Percentiles rank a stretch among this genome's conserved stretches.
phyloP scores from a whole-genome alignment of 1,139 yeast species.

The Meyerozyma sp. region DNA sequence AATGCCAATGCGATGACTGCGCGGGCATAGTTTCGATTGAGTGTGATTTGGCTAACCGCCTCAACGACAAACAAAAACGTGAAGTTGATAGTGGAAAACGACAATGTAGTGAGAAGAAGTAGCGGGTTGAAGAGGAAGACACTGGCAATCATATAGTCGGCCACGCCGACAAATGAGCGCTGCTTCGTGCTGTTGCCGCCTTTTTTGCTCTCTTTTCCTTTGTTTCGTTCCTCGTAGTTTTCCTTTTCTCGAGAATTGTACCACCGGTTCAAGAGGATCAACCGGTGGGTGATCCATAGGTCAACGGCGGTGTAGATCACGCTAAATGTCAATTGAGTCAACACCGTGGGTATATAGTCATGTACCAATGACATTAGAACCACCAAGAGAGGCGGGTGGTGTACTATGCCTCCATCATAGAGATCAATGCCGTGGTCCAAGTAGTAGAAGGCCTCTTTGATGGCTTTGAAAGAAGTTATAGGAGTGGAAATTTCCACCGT shows the following conservation, averaged over 20 bases:
- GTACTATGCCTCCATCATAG: slow-evolving; percentile 82
- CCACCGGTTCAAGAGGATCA: slow-evolving; percentile 38
- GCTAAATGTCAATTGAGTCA: slow-evolving; percentile 17
- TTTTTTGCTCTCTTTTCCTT: slow-evolving; percentile 15
- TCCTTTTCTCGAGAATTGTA: slow-evolving; percentile 20
- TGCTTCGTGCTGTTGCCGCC: slow-evolving; percentile 6
- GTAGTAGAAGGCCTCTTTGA: slow-evolving; percentile 78
- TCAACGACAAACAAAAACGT: slow-evolving; percentile 53
- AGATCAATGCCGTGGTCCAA: slow-evolving; percentile 56
- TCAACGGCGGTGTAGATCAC: slow-evolving; percentile 39
- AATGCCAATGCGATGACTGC: slow-evolving; percentile 54
- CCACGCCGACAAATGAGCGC: slow-evolving; percentile 16
- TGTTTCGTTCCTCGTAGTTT: slow-evolving; percentile 1
- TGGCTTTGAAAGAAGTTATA: slow-evolving; percentile 56
- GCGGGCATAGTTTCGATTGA: slow-evolving; percentile 31
- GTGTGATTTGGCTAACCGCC: slow-evolving; percentile 44
- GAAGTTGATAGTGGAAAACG: slow-evolving; percentile 64
- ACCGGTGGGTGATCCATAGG: slow-evolving; percentile 32
- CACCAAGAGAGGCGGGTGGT: slow-evolving; percentile 74
- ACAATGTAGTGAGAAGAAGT: slow-evolving; percentile 57
- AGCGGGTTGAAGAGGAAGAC: slow-evolving; percentile 81
- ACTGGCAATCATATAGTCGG: slow-evolving; percentile 46
- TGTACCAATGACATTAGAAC: slow-evolving; percentile 39
- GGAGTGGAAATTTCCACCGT: slow-evolving; percentile 78
- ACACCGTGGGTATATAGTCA: slow-evolving; percentile 19